Percentiles rank a stretch among this genome's conserved stretches.
These are phyloP conservation scores for Metschnikowia proteae DNA, from an alignment of 805 yeast genomes.

Conservation along the genomic window DNA sequence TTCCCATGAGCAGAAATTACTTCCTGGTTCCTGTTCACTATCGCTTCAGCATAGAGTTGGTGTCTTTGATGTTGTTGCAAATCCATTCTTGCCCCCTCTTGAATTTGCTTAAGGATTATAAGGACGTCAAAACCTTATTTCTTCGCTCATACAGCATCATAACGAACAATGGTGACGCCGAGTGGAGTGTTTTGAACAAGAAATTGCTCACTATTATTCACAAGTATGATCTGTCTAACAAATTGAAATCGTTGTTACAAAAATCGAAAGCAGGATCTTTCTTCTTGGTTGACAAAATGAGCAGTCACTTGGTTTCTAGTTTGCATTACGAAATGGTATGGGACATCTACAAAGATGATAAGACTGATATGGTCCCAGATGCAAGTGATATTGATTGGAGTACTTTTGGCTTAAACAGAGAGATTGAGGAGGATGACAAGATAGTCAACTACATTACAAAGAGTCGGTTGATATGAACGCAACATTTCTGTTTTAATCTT, in stretches of 20 bases:
- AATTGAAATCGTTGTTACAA: conserved; percentile 6
- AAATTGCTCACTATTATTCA: conserved; percentile 14
- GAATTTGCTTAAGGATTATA: conserved; percentile 9
- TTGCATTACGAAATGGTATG: conserved; percentile 39
- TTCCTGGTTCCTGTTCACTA: conserved; percentile 40
- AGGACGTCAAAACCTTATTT: conserved; percentile 12
- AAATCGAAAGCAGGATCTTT: conserved; percentile 17
- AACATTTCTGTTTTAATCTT: too few species aligned
- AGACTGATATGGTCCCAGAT: background rate
- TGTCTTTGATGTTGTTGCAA: conserved; percentile 28
- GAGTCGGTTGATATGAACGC: too few species aligned
- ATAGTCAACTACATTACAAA: conserved; percentile 12
- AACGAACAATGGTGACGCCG: conserved; percentile 6
- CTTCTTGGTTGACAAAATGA: conserved; percentile 33
- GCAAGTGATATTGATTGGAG: conserved; percentile 23
- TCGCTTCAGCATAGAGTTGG: conserved; percentile 36
- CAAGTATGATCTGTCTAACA: conserved; percentile 13
- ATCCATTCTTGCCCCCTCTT: conserved; percentile 19
- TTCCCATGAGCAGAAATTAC: conserved; percentile 18
- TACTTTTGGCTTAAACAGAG: conserved; percentile 26
- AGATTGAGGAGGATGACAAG: conserved; percentile 9
- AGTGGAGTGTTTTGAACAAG: conserved; percentile 9
- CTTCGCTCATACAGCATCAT: conserved; percentile 11
- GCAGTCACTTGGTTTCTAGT: conserved; percentile 33
- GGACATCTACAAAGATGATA: conserved; percentile 30